Conservation (phyloP, 1,284 basidiomycete species). For the Apiotrichum mycotoxinovorans region DNA sequence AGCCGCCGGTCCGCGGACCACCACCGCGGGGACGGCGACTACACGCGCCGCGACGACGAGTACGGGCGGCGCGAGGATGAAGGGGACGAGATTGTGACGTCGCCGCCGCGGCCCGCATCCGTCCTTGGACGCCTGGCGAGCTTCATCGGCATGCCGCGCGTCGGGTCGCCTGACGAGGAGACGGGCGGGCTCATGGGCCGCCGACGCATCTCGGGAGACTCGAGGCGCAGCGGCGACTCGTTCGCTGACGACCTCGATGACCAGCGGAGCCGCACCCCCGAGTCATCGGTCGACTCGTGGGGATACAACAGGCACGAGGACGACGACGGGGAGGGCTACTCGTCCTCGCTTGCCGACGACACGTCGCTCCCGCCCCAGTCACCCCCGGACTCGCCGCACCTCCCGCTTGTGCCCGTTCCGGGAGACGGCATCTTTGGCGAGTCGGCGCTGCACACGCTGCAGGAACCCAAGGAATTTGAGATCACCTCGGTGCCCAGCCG, state of each 20-base stretch:
- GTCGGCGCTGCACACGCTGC: constrained; percentile 13
- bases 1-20: not conserved
- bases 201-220: constrained; percentile 8
- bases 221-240: constrained; percentile 3
- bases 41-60: constrained; percentile 9
- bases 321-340: constrained; percentile 36
- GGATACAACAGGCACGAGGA: constrained; percentile 44
- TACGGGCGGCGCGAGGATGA: constrained; percentile 20
- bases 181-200: constrained; percentile 7
- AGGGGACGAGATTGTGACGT: constrained; percentile 8
- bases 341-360: constrained; percentile 49
- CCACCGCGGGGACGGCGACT: not conserved
- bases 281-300: constrained; percentile 41
- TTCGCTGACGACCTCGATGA: not conserved
- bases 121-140: constrained; percentile 44
- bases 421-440: constrained; percentile 49
- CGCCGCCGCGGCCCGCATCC: constrained; percentile 29
- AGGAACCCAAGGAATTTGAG: constrained; percentile 41
- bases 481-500: constrained; percentile 47
- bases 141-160: constrained; percentile 38
- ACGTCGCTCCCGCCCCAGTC: constrained; percentile 50
- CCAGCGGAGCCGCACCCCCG: constrained; percentile 17
- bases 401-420: constrained; percentile 42
- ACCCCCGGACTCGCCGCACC: constrained; percentile 40
- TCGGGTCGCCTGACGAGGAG: constrained; percentile 14